Evolutionary conservation across 768 basidiomycete species (phyloP), one percentile per base, ranked within the genome.

Genomic region (Naganishia randhawae): DNA sequence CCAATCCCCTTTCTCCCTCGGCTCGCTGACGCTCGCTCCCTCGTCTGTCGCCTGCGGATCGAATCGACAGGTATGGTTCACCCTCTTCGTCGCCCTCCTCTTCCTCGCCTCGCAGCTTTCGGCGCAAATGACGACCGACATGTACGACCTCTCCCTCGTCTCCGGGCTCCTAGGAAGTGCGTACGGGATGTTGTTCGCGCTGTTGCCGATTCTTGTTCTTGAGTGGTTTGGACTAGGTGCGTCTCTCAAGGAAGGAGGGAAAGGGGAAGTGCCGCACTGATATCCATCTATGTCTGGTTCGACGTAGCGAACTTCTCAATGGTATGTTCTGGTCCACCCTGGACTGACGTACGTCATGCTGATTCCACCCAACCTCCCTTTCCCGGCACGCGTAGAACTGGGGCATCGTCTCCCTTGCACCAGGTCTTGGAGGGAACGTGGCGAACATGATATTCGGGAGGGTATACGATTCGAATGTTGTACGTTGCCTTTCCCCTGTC

Each of bases 191-290:
- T 75, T 86, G 64, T 92, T 90, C 75, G 89, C 88, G 1, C 81
- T 89, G 50, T 83, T 85, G 74, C 89, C 90, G 0, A 86, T 88
- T n/a, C 83, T 94, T 33, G 83, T 85, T 62, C 83, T 93, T 29
- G 92, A 94, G 72, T 92, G 90, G 90, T 94, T 93, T 72, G 92
- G 92, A 8, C 82, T 94, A 74, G 82, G 90, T 90, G 73, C 74
- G 89, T 86, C 31, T n/a, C n/a, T n/a, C n/a, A n/a, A n/a, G n/a
- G n/a, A n/a, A n/a, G n/a, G n/a, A 10, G 10, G 41, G 19, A 19
- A 42, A 42, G 11, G 41, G 19, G 41, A 42, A 42, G 10, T 42
- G 41, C n/a, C n/a, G n/a, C n/a, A n/a, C n/a, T n/a, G n/a, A n/a
- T n/a, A n/a, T n/a, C n/a, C n/a, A n/a, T n/a, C n/a, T n/a, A n/a